Evolutionary conservation across 208 protist genomes (phyloP).

Genomic region (Leishmania major): DNA sequence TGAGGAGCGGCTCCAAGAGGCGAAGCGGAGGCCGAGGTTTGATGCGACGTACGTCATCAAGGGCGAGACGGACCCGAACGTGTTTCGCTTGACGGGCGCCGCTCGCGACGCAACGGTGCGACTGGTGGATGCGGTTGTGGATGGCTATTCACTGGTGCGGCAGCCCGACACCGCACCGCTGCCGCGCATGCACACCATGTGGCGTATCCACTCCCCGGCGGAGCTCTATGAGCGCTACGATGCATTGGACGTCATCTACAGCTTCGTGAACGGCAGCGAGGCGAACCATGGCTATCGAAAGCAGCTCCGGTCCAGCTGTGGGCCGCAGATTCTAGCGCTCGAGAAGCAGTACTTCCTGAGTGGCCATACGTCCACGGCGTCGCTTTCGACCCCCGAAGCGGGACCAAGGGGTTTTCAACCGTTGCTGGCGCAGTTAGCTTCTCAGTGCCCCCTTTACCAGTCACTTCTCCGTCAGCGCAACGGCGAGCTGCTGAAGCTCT

Average conservation of each 20-base stretch:
- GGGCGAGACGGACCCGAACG: neutral
- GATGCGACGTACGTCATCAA: neutral
- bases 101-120: neutral
- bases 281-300: constrained; percentile 52
- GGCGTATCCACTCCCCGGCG: constrained; percentile 28
- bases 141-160: constrained; percentile 1
- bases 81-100: neutral
- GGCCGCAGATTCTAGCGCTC: neutral
- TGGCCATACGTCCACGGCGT: no score
- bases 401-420: neutral
- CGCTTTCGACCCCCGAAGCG: neutral
- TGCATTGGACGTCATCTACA: constrained; percentile 94
- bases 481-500: neutral
- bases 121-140: constrained; percentile 12
- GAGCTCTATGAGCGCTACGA: constrained; percentile 32
- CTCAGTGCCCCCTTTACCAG: neutral
- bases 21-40: no score
- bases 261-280: constrained; percentile 96
- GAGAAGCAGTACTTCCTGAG: neutral
- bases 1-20: neutral
- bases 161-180: constrained; percentile 15
- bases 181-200: constrained; percentile 18
- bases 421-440: neutral
- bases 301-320: neutral
- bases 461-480: neutral